A percentile compares a stretch with the other conserved stretches of the same genome.
phyloP scores from a whole-genome alignment of 345 rosid species.

The Laguncularia racemosa region DNA sequence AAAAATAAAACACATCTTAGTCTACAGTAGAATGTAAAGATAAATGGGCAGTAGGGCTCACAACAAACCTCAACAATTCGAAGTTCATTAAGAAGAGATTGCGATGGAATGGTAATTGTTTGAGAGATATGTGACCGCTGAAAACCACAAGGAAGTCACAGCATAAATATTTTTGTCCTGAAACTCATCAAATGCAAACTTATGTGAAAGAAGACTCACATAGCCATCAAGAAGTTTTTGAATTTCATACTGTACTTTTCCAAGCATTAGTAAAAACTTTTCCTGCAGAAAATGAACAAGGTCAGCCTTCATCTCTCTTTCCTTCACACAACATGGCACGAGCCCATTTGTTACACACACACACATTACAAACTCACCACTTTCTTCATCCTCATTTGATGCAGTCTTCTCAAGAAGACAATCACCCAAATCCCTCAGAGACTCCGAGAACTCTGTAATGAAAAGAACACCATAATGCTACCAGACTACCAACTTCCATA shows the following conservation, averaged over 20 bases:
- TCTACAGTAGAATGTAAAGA: background rate
- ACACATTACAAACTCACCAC: conserved; percentile 45
- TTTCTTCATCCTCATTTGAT: conserved; percentile 76
- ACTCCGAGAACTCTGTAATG: conserved; percentile 86
- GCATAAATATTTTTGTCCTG: too few relatives aligned
- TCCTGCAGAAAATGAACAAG: conserved; percentile 37
- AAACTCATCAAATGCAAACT: too few relatives aligned
- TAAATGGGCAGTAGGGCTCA: conserved; percentile 8
- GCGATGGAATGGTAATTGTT: conserved; percentile 86
- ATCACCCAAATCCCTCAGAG: conserved; percentile 79
- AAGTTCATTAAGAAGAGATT: conserved; percentile 96
- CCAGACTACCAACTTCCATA: too few relatives aligned
- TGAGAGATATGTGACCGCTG: conserved; percentile 82
- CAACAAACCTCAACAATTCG: conserved; percentile 88
- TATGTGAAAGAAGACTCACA: conserved; percentile 40
- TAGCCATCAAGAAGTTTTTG: conserved; percentile 82
- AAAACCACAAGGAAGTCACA: conserved; percentile 9
- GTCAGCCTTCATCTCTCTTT: background rate
- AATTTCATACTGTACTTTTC: conserved; percentile 79
- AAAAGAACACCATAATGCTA: conserved; percentile 4
- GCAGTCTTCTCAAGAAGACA: conserved; percentile 81
- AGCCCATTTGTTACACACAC: background rate
- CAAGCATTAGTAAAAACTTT: conserved; percentile 73
- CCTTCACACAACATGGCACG: background rate
- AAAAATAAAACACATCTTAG: background rate